Percentiles rank a stretch among this genome's conserved stretches.
These are phyloP conservation scores for Pichia occidentalis DNA, from an alignment of 805 yeast genomes.

Conservation along the genomic window DNA sequence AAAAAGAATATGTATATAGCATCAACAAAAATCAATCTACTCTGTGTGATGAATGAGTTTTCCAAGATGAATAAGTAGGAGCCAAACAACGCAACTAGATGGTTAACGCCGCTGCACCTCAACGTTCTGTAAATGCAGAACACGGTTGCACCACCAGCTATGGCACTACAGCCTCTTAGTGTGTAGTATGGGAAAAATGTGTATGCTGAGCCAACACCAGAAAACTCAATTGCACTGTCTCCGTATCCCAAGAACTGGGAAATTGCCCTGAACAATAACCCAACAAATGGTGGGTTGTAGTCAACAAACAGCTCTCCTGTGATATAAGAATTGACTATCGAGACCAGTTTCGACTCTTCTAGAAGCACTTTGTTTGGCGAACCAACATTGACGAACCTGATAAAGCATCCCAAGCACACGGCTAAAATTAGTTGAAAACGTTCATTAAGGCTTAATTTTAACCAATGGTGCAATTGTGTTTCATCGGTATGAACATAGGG, in stretches of 20 bases:
- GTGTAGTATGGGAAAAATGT: constrained; percentile 45
- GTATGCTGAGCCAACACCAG: not conserved
- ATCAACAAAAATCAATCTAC: constrained; percentile 46
- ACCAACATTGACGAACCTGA: constrained; percentile 54
- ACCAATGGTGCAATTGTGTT: not conserved
- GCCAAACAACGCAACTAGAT: constrained; percentile 44
- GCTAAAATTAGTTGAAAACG: constrained; percentile 16
- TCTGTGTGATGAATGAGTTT: constrained; percentile 55
- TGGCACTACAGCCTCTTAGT: constrained; percentile 53
- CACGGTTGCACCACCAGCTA: constrained; percentile 48
- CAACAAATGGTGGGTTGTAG: constrained; percentile 75
- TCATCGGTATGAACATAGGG: constrained; percentile 5
- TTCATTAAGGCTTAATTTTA: constrained; percentile 4
- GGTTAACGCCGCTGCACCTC: constrained; percentile 48
- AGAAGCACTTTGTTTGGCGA: constrained; percentile 76
- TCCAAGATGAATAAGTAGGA: constrained; percentile 52
- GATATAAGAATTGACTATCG: constrained; percentile 58
- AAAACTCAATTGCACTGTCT: constrained; percentile 22
- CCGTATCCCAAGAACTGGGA: constrained; percentile 50
- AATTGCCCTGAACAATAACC: constrained; percentile 62
- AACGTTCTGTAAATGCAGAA: constrained; percentile 49
- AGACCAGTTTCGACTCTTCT: constrained; percentile 71
- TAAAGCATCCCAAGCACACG: constrained; percentile 36
- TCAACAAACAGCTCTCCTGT: constrained; percentile 62
- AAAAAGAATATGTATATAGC: constrained; percentile 40